phyloP scores from a whole-genome alignment of 2,329 filamentous ascomycete species.

The Pseudodiploospora longispora region DNA sequence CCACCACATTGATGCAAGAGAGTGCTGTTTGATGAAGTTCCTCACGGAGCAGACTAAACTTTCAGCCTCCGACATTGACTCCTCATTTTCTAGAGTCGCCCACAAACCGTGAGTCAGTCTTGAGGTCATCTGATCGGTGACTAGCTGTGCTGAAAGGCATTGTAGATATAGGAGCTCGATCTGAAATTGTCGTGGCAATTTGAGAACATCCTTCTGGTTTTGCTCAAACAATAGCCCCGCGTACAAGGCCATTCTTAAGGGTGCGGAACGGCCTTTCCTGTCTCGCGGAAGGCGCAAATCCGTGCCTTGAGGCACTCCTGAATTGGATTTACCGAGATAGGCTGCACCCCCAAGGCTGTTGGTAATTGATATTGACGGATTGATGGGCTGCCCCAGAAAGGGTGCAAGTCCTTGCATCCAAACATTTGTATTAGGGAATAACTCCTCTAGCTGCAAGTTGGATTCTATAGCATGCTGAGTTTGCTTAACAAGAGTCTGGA shows the following conservation, averaged over 20 bases:
- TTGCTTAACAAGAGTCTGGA: conserved; percentile 46
- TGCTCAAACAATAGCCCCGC: conserved; percentile 47
- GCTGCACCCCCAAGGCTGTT: conserved; percentile 64
- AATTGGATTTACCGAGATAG: conserved; percentile 40
- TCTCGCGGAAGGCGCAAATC: conserved; percentile 45
- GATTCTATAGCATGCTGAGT: conserved; percentile 25
- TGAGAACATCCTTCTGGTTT: conserved; percentile 26
- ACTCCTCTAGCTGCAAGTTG: conserved; percentile 26
- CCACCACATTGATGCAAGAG: conserved; percentile 30
- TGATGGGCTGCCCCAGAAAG: conserved; percentile 44
- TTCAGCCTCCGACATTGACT: conserved; percentile 32
- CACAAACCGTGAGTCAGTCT: conserved; percentile 39
- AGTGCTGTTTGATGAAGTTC: conserved; percentile 26
- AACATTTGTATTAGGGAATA: conserved; percentile 55
- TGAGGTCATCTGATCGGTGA: conserved; percentile 45
- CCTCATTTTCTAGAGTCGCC: conserved; percentile 27
- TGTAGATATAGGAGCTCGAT: conserved; percentile 45
- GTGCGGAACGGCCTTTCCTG: conserved; percentile 59
- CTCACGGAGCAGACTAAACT: conserved; percentile 34
- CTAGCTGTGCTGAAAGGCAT: conserved; percentile 41
- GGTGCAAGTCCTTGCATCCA: conserved; percentile 58
- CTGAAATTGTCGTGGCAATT: conserved; percentile 33
- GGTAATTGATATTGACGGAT: conserved; percentile 63
- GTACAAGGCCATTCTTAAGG: conserved; percentile 70
- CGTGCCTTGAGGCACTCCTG: conserved; percentile 5